Base-by-base conservation (phyloP, 257 asterid genomes). In the Lycium barbarum region DNA sequence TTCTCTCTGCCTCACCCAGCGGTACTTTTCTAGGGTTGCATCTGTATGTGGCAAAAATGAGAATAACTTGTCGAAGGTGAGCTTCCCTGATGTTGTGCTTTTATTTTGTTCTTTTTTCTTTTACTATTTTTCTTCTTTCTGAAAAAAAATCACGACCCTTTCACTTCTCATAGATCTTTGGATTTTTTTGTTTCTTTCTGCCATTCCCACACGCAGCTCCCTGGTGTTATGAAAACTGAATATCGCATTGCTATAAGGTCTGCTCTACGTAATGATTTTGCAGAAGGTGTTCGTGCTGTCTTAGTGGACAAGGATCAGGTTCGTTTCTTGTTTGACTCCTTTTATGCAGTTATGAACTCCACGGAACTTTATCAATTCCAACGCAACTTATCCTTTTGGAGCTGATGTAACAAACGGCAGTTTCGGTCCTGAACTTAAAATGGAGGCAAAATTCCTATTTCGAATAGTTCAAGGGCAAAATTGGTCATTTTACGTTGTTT, bases 271-370 rank as follows among this genome's bases (percentile, higher is more conserved):
- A 89, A 87, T 90, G 99, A 95, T 90, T 95, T 96, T 84, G 65
- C 89, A 5, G 99, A 96, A 91, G 99, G 99, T 74, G 99, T 96
- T 53, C 94, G 99, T 62, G 98, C 99, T 67, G 97, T 96, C 87
- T 90, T 96, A 89, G 97, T 95, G 86, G 98, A 96, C 91, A 95
- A 96, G 90, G 98, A 96, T 89, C 98, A 93, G 98, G 99, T 96
- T 62, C 45, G 90, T 83, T 87, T 43, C 84, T 86, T 83, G 81
- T 20, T 36, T 68, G 17, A 83, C 49, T 66, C 79, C 67, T 33
- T 49, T 66, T 59, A 47, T 49, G 47, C 59, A 47, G 43, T 38
- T n/a, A n/a, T n/a, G n/a, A 38, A 38, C 43, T 38, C 4, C 43
- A 38, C 4, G 4, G 4, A 38, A 5, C 4, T 38, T 38, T 38